These are phyloP conservation scores for Actinidia chinensis DNA, from an alignment of 179 eudicot genomes.

Conservation along the genomic window DNA sequence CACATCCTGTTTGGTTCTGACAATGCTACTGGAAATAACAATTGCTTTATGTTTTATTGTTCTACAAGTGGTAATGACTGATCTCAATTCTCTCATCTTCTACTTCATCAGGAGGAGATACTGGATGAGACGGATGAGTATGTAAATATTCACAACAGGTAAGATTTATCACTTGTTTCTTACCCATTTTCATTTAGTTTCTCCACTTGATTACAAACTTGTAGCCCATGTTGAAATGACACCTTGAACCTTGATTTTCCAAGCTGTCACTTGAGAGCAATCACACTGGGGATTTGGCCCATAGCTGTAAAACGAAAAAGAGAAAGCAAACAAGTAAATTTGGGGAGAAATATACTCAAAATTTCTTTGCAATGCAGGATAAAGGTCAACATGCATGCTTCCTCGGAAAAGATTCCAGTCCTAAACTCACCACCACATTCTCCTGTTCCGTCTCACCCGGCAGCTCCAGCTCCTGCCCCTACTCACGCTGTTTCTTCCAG, in stretches of 20 bases:
- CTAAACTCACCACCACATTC: conserved; percentile 31
- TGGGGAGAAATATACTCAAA: not conserved
- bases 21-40: not conserved
- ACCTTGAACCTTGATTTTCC: conserved; percentile 4
- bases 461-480: conserved; percentile 19
- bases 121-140: conserved; percentile 97
- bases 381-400: conserved; percentile 84
- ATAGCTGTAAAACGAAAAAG: too few species aligned
- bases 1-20: not conserved
- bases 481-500: not conserved
- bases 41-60: not conserved
- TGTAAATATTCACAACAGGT: conserved; percentile 97
- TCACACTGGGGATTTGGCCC: too few species aligned
- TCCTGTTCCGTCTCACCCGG: conserved; percentile 5
- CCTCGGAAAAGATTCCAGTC: conserved; percentile 56
- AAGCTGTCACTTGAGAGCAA: not conserved
- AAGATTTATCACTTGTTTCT: not conserved
- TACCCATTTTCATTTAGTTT: not conserved
- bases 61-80: not conserved
- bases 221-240: not conserved
- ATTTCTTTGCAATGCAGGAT: conserved; percentile 55
- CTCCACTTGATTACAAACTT: conserved; percentile 3
- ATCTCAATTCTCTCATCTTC: conserved; percentile 7
- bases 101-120: conserved; percentile 83
- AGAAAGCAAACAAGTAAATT: not conserved